These are phyloP conservation scores for Alternaria arbusti DNA, from an alignment of 2,329 filamentous ascomycete genomes.

Conservation along the genomic window DNA sequence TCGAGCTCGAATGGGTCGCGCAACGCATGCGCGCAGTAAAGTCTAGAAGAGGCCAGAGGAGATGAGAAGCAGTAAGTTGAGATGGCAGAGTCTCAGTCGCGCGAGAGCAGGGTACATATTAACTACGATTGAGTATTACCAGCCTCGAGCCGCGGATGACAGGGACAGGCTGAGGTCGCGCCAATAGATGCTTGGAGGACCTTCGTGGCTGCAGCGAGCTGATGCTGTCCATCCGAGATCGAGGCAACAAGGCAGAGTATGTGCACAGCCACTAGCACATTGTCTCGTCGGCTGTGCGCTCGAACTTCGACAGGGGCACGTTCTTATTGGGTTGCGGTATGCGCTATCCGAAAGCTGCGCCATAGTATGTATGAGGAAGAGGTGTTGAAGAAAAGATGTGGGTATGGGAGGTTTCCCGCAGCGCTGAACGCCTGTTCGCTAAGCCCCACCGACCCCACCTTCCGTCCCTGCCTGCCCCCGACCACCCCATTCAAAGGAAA, in stretches of 20 bases:
- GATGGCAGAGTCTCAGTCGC: neutral
- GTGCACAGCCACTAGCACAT: neutral
- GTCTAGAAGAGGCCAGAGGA: too few species aligned
- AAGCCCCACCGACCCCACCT: slow-evolving; percentile 4
- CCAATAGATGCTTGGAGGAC: slow-evolving; percentile 9
- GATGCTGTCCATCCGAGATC: too few species aligned
- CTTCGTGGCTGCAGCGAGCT: slow-evolving; percentile 13
- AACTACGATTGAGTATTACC: neutral
- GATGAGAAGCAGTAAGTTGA: neutral
- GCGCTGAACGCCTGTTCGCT: slow-evolving; percentile 4
- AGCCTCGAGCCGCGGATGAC: neutral
- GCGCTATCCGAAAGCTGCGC: too few species aligned
- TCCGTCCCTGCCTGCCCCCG: too few species aligned
- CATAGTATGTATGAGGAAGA: too few species aligned
- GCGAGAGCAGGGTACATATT: neutral
- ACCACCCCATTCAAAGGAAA: too few species aligned
- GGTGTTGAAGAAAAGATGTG: too few species aligned
- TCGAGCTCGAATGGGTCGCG: too few species aligned
- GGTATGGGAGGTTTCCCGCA: too few species aligned
- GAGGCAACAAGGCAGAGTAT: slow-evolving; percentile 10
- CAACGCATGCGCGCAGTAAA: neutral
- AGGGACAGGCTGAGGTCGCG: neutral
- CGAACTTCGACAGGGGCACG: too few species aligned
- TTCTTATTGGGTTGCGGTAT: too few species aligned
- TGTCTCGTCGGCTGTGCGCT: neutral